A percentile compares a stretch with the other conserved stretches of the same genome.
phyloP scores from a whole-genome alignment of 257 asterid species.

The Misopates orontium region DNA sequence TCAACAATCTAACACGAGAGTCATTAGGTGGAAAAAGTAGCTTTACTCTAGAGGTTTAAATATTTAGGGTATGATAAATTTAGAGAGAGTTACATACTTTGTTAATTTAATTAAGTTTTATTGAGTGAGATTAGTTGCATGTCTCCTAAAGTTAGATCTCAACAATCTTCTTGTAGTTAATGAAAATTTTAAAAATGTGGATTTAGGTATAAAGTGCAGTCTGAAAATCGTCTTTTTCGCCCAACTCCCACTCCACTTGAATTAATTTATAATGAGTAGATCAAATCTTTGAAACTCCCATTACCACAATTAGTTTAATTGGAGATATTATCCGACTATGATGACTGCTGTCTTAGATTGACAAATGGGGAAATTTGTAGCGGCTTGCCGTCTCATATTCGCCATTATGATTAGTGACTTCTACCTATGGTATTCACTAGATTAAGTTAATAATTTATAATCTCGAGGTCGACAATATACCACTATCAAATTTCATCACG shows the following conservation, averaged over 20 bases:
- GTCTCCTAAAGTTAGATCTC: slow-evolving; percentile 29
- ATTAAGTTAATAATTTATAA: no score
- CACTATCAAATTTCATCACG: no score
- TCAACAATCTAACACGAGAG: no score
- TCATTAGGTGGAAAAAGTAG: slow-evolving; percentile 14
- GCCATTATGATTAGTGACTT: no score
- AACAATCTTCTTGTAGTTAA: background rate
- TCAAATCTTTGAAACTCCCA: background rate
- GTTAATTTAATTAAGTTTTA: background rate
- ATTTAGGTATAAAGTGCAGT: background rate
- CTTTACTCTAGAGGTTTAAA: no score
- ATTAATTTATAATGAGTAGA: no score
- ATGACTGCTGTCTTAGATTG: background rate
- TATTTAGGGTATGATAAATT: slow-evolving; percentile 1
- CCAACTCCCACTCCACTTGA: no score
- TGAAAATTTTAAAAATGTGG: background rate
- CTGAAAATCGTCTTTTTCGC: slow-evolving; percentile 24
- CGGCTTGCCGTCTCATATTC: no score
- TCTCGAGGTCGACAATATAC: no score
- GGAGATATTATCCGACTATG: background rate
- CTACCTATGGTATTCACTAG: no score
- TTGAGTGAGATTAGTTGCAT: background rate
- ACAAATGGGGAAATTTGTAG: no score
- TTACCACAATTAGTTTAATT: background rate
- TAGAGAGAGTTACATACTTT: slow-evolving; percentile 7